phyloP scores from a whole-genome alignment of 108 stramenopile genomes.

The Discostella pseudostelligera region DNA sequence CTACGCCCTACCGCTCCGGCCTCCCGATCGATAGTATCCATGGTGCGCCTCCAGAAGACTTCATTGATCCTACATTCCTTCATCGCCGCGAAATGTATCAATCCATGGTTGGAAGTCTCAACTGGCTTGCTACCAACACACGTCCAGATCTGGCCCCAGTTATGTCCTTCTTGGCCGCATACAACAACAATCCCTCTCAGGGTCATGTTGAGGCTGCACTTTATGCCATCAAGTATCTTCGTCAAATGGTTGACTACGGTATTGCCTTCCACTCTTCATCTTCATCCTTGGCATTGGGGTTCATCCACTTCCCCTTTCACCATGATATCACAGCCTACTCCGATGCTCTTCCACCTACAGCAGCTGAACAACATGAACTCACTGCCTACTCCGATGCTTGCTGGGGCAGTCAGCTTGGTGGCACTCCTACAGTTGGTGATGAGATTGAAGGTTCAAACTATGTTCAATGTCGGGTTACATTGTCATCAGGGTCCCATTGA shows the following conservation, averaged over 20 bases:
- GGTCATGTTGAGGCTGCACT: conserved; percentile 5
- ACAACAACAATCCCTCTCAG: neutral
- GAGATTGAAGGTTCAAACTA: conserved; percentile 19
- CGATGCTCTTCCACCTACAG: conserved; percentile 9
- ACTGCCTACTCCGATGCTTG: conserved; percentile 10
- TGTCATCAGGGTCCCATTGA: too few species aligned
- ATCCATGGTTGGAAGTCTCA: conserved; percentile 21
- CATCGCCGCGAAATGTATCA: conserved; percentile 10
- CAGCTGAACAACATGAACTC: neutral
- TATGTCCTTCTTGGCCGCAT: conserved; percentile 13
- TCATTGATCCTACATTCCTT: conserved; percentile 14
- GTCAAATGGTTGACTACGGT: conserved; percentile 10
- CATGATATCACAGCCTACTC: conserved; percentile 9
- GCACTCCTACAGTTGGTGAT: neutral
- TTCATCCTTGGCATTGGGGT: conserved; percentile 3
- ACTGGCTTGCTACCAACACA: conserved; percentile 17
- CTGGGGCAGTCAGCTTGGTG: conserved; percentile 19
- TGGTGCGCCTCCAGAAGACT: neutral
- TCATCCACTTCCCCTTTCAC: conserved; percentile 11
- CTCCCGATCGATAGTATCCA: conserved; percentile 24
- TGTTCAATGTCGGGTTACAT: too few species aligned
- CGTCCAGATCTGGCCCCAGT: conserved; percentile 12
- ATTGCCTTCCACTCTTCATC: conserved; percentile 5
- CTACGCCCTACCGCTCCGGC: conserved; percentile 37
- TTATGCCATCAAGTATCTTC: conserved; percentile 16